A percentile compares a stretch with the other conserved stretches of the same genome.
These are phyloP conservation scores for Nephelium lappaceum DNA, from an alignment of 345 rosid species.

Conservation along the genomic window DNA sequence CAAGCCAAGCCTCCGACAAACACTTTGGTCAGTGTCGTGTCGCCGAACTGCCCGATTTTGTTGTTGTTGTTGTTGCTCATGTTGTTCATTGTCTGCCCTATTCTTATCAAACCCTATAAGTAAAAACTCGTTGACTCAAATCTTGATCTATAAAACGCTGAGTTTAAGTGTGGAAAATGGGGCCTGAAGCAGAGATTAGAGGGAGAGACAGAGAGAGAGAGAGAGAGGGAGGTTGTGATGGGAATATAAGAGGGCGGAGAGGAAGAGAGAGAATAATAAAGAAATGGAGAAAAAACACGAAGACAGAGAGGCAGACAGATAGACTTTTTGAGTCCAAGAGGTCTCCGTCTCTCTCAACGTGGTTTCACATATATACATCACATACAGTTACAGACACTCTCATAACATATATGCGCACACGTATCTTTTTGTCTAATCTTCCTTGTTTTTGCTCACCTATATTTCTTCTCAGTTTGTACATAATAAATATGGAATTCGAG, in stretches of 20 bases:
- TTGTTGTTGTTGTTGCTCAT: conserved; percentile 59
- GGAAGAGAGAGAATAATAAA: conserved; percentile 30
- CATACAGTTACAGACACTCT: neutral
- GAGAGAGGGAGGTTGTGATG: conserved; percentile 9
- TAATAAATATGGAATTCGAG: too few species aligned
- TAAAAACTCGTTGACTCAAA: neutral
- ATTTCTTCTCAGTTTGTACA: too few species aligned
- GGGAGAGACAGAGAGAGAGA: conserved; percentile 6
- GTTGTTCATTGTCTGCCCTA: neutral
- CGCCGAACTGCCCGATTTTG: conserved; percentile 67
- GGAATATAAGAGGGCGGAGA: conserved; percentile 30
- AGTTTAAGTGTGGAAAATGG: neutral
- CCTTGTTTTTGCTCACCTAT: too few species aligned
- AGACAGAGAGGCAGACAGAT: conserved; percentile 70
- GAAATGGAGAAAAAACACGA: conserved; percentile 30
- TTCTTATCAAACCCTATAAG: neutral
- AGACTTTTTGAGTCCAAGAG: conserved; percentile 20
- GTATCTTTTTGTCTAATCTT: neutral
- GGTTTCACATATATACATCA: conserved; percentile 20
- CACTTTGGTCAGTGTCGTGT: conserved; percentile 92
- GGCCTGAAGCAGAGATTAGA: neutral
- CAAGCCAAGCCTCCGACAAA: conserved; percentile 97
- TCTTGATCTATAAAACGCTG: neutral
- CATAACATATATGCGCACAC: neutral
- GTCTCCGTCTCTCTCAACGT: conserved; percentile 45